Conservation (phyloP, 768 basidiomycete species). For the Lentinus brumalis region DNA sequence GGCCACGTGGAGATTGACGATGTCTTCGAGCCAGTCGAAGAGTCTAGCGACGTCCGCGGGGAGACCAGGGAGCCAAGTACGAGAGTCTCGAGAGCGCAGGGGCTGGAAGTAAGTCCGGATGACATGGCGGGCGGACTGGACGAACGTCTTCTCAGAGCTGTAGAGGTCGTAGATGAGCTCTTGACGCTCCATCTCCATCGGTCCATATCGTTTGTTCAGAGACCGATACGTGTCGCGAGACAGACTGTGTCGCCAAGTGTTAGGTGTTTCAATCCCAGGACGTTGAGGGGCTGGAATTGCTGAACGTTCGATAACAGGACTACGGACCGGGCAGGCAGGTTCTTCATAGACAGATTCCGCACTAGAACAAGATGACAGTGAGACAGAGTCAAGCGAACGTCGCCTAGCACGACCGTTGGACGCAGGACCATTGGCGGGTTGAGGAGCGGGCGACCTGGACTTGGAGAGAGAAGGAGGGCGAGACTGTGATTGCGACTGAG, state of each 20-base stretch:
- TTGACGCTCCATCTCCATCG: conserved; percentile 60
- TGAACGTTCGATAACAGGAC: neutral
- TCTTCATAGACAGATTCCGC: conserved; percentile 21
- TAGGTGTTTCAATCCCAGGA: neutral
- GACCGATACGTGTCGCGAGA: conserved; percentile 35
- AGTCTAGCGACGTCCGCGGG: conserved; percentile 68
- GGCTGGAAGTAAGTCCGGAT: conserved; percentile 77
- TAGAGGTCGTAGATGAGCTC: conserved; percentile 69
- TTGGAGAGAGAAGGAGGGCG: neutral
- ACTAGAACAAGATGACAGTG: conserved; percentile 14
- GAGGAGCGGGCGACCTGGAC: neutral
- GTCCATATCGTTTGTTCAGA: conserved; percentile 43
- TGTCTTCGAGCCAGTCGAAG: conserved; percentile 89
- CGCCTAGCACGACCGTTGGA: neutral
- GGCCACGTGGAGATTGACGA: conserved; percentile 73
- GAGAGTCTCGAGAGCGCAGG: conserved; percentile 68
- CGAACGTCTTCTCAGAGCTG: conserved; percentile 68
- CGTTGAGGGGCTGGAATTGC: neutral
- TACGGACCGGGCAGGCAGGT: neutral
- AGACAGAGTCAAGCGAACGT: conserved; percentile 7
- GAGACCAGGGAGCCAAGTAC: conserved; percentile 80
- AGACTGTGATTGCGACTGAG: neutral
- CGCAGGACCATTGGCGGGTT: neutral
- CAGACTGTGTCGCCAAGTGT: conserved; percentile 30
- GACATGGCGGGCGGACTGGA: conserved; percentile 64